These are phyloP conservation scores for Plasmodium knowlesi DNA, from an alignment of 169 alveolate genomes.

Conservation along the genomic window DNA sequence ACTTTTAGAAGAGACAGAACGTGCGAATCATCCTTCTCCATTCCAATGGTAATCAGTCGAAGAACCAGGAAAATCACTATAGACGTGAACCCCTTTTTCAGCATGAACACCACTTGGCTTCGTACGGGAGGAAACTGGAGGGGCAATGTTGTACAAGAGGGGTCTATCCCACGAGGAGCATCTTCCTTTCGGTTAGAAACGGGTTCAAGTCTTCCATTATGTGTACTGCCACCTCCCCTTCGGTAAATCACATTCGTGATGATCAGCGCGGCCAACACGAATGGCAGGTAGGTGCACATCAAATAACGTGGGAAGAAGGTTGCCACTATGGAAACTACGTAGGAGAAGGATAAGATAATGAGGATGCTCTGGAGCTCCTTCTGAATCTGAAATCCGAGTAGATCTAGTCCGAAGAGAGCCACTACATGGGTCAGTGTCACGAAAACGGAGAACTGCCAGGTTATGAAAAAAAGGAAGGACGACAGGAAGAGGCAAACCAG, in stretches of 20 bases:
- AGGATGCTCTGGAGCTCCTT: slow-evolving; percentile 4
- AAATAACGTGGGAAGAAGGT: slow-evolving; percentile 59
- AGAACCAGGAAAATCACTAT: slow-evolving; percentile 23
- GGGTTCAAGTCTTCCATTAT: neutral
- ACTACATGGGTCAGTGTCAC: slow-evolving; percentile 28
- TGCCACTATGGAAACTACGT: neutral
- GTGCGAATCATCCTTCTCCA: slow-evolving; percentile 63
- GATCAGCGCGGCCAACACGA: slow-evolving; percentile 18
- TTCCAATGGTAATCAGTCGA: neutral
- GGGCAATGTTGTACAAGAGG: neutral
- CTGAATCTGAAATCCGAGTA: slow-evolving; percentile 35
- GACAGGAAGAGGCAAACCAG: slow-evolving; percentile 10
- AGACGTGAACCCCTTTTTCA: slow-evolving; percentile 49
- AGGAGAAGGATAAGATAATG: slow-evolving; percentile 1
- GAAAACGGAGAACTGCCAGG: slow-evolving; percentile 71
- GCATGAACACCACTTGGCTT: neutral
- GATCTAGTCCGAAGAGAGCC: slow-evolving; percentile 35
- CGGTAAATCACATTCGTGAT: neutral
- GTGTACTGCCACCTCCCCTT: neutral
- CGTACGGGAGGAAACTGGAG: neutral
- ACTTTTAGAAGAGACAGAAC: slow-evolving; percentile 57
- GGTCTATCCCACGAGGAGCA: neutral
- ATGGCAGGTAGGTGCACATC: slow-evolving; percentile 43
- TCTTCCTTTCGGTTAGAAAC: neutral
- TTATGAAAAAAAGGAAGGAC: slow-evolving; percentile 15